Evolutionary conservation across 2,329 filamentous ascomycete genomes (phyloP), one percentile per base, ranked within the genome.

Genomic region (Aspergillus sp.): DNA sequence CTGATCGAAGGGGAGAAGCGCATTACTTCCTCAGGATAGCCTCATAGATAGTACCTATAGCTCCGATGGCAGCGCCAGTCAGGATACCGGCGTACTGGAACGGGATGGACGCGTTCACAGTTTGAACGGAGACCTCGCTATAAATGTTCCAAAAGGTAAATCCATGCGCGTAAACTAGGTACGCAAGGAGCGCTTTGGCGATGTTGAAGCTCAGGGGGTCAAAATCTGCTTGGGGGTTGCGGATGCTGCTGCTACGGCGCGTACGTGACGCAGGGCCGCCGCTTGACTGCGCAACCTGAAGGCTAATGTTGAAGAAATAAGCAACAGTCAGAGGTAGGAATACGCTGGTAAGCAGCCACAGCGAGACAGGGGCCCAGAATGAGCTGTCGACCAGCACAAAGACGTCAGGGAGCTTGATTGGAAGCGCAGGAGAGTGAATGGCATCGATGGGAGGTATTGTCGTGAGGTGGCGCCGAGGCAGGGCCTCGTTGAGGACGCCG

Each of bases 141-240:
- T 73, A 81, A 9, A 79, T 28, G 19, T 74, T 71, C 67, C 71
- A 76, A 61, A 79, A 76, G 28, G 68, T 73, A 65, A 79, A 78
- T 22, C 73, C 70, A 8, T 76, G 87, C 9, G 84, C 86, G 74
- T 93, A 97, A 19, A 97, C 88, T 38, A 94, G 84, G 76, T 91
- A 97, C 7, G 91, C 88, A 62, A 93, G 78, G 58, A 98, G 75
- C 0, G 90, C 93, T 82, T 97, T 97, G 69, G 87, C 87, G 60
- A 98, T 88, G 80, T 93, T 96, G 80, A 96, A 99, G 23, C 89
- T 91, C 73, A 98, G 81, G 4, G 93, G 93, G 75, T 99, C 95
- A 66, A 94, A 87, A 47, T 65, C 72, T 6, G 71, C 49, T 30
- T 63, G 60, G 17, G 41, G 38, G 23, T 23, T 58, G 69, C 61